These are phyloP conservation scores for Avena insularis DNA, from an alignment of 176 grass and related monocot species.

Conservation along the genomic window DNA sequence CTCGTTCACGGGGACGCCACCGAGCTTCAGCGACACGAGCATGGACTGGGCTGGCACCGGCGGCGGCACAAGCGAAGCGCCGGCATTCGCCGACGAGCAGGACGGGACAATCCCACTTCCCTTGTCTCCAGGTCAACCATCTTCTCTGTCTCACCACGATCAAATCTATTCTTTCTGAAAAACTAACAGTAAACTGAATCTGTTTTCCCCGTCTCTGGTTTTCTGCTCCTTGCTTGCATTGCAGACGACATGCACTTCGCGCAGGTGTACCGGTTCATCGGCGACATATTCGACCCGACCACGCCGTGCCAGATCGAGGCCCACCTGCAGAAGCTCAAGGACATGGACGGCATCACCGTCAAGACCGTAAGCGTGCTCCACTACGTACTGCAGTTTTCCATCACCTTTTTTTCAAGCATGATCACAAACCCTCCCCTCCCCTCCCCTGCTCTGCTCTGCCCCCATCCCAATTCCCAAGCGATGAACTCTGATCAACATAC, in stretches of 20 bases:
- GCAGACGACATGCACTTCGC: constrained; percentile 72
- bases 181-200: background rate
- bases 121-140: constrained; percentile 23
- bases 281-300: constrained; percentile 85
- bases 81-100: background rate
- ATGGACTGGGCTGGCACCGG: constrained; percentile 17
- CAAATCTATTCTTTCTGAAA: background rate
- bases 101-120: constrained; percentile 48
- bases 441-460: background rate
- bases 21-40: constrained; percentile 18
- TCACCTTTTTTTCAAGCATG: background rate
- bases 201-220: background rate
- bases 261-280: constrained; percentile 76
- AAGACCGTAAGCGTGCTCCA: constrained; percentile 50
- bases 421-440: too few relatives aligned
- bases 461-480: too few relatives aligned
- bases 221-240: background rate
- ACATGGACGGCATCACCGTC: constrained; percentile 54
- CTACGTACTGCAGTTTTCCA: background rate
- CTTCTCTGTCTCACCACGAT: background rate
- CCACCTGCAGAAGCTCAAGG: constrained; percentile 51
- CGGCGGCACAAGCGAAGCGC: constrained; percentile 11
- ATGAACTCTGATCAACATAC: too few relatives aligned
- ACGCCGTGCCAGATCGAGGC: constrained; percentile 38
- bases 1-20: constrained; percentile 17